Percentiles rank a stretch among this genome's conserved stretches.
Conservation (phyloP, 345 rosid species). For the Bruguiera parviflora region DNA sequence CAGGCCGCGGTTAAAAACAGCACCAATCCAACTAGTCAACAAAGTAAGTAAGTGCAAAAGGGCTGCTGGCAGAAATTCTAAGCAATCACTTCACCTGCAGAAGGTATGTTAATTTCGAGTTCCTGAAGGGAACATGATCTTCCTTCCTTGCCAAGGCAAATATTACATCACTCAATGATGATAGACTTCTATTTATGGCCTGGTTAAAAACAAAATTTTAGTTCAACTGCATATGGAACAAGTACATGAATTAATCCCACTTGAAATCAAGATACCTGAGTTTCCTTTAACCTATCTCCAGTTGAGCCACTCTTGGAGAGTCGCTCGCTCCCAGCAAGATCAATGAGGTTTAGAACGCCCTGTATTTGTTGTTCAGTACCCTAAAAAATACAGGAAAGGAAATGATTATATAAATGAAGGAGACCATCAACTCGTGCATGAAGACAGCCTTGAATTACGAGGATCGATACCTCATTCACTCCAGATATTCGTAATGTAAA, state of each 20-base stretch:
- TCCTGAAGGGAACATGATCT: slow-evolving; percentile 89
- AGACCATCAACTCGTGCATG: neutral
- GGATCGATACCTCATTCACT: slow-evolving; percentile 69
- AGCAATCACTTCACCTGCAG: slow-evolving; percentile 59
- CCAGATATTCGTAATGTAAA: slow-evolving; percentile 84
- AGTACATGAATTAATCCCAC: neutral
- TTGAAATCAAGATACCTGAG: slow-evolving; percentile 50
- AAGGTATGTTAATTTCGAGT: slow-evolving; percentile 85
- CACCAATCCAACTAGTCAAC: neutral
- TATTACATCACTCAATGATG: slow-evolving; percentile 78
- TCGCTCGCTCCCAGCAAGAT: slow-evolving; percentile 96
- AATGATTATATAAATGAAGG: slow-evolving; percentile 10
- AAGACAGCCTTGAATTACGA: neutral
- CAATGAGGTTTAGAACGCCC: slow-evolving; percentile 87
- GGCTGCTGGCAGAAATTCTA: neutral
- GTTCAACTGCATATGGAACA: neutral
- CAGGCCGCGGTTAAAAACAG: neutral
- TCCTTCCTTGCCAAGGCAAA: slow-evolving; percentile 92
- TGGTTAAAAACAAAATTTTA: slow-evolving; percentile 25
- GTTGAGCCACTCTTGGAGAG: slow-evolving; percentile 87
- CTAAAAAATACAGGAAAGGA: slow-evolving; percentile 34
- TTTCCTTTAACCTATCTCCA: slow-evolving; percentile 90
- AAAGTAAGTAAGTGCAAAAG: neutral
- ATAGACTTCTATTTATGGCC: slow-evolving; percentile 93
- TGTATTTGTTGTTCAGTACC: slow-evolving; percentile 90